A percentile compares a stretch with the other conserved stretches of the same genome.
Conservation (phyloP, 768 basidiomycete genomes). For the Coprinopsis strossmayeri region DNA sequence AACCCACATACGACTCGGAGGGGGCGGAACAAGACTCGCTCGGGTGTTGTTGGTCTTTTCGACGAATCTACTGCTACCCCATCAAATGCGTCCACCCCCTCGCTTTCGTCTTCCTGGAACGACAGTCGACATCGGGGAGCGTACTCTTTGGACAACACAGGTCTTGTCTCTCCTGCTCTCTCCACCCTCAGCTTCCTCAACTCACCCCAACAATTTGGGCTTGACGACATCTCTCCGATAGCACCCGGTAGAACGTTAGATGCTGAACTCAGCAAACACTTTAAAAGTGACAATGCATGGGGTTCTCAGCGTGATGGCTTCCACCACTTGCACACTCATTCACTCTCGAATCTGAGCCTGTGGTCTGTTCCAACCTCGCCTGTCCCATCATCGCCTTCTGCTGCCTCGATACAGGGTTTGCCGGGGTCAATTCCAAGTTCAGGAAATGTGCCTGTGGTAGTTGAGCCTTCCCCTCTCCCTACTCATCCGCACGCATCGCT, state of each 20-base stretch:
- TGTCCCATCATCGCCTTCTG: constrained; percentile 18
- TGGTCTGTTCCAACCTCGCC: constrained; percentile 37
- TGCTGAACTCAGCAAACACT: constrained; percentile 42
- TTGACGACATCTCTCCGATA: constrained; percentile 24
- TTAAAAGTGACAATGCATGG: constrained; percentile 17
- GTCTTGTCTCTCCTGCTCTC: constrained; percentile 25
- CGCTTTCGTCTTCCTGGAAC: constrained; percentile 26
- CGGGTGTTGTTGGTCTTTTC: constrained; percentile 60
- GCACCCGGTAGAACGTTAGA: constrained; percentile 47
- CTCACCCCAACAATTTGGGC: constrained; percentile 14
- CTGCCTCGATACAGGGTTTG: too few relatives aligned
- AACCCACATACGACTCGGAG: constrained; percentile 8
- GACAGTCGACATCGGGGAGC: constrained; percentile 20
- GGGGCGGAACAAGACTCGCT: constrained; percentile 23
- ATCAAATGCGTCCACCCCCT: constrained; percentile 14
- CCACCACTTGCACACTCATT: constrained; percentile 45
- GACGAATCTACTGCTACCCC: constrained; percentile 25
- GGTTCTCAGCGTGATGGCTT: neutral
- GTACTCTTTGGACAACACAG: constrained; percentile 22
- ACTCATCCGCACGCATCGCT: constrained; percentile 16
- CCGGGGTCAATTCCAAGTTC: neutral
- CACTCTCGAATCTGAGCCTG: constrained; percentile 47
- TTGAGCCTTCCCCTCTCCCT: neutral
- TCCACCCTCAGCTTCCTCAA: constrained; percentile 17
- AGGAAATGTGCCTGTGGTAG: neutral